Conservation (phyloP, 495 filamentous ascomycete genomes). For the Halenospora varia region DNA sequence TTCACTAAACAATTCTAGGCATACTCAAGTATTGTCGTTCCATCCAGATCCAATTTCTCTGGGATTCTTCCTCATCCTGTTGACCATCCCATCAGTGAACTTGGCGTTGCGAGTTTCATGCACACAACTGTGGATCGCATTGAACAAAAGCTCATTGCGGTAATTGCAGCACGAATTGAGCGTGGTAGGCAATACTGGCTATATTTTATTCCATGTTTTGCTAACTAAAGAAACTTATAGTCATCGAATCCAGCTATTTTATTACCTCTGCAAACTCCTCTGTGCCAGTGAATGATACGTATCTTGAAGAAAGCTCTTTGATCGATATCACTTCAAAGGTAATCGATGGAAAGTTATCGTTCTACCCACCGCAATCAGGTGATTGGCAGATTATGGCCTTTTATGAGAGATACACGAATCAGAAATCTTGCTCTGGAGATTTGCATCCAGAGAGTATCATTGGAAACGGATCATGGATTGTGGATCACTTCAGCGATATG, state of each 20-base stretch:
- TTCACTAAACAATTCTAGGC: background rate
- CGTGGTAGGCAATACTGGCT: background rate
- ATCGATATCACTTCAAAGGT: background rate
- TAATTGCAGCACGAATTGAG: background rate
- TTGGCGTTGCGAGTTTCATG: background rate
- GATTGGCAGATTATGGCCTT: slow-evolving; percentile 34
- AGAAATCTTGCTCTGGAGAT: slow-evolving; percentile 17
- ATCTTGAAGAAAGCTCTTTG: background rate
- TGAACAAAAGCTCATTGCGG: background rate
- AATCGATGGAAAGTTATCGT: background rate
- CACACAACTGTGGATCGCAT: background rate
- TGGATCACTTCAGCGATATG: slow-evolving; percentile 43
- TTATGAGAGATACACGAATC: slow-evolving; percentile 31
- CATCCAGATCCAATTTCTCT: background rate
- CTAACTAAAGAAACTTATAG: background rate
- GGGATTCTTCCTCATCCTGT: background rate
- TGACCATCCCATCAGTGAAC: background rate
- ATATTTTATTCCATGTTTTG: background rate
- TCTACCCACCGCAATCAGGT: background rate
- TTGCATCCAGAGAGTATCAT: slow-evolving; percentile 26
- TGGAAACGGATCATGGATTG: slow-evolving; percentile 44
- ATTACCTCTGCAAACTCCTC: background rate
- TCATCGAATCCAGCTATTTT: background rate
- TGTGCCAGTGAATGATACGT: background rate
- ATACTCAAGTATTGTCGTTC: background rate